Base-by-base conservation (phyloP, 352 stramenopile species). In the Globisporangium splendens region DNA sequence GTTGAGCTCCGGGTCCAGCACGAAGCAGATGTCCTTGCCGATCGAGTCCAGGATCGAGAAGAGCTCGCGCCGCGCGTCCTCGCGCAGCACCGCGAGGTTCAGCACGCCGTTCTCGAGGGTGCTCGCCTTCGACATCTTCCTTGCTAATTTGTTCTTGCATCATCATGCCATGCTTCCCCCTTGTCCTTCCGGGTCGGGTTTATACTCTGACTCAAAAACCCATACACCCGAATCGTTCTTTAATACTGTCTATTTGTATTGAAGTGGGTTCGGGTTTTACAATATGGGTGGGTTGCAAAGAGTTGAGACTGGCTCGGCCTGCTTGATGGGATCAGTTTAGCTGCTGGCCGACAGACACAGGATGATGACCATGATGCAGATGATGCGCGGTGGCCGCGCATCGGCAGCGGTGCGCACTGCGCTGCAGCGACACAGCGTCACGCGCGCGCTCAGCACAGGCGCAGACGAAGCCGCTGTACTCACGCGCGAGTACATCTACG, bases 11-110 rank as follows among this genome's bases (percentile, higher is more conserved):
- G 83, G 79, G 62, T 96, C 87, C 54, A 96, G 61, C 60, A 96
- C 83, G 60, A 96, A 82, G 68, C 78, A 90, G 49, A 95, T 88
- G 61, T 96, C 89, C 67, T 92, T 94, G 50, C 86, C 87, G 53
- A 89, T 86, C 4, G 68, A 82, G 66, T 93, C 84, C 51, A 95
- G 66, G 61, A 96, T 91, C 22, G 77, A 85, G 62, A 91, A 92
- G 42, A 95, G 73, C 68, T 93, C 84, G 48, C 83, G 83, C 28
- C 83, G 81, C 46, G 83, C 86, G 64, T 95, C 83, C 66, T 93
- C 83, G 52, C 85, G 86, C 61, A 96, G 75, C 53, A 95, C 85
- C 51, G 81, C 79, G 39, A 95, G 69, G 76, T 95, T 95, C 50
- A 95, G 65, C 58, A 92, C 81, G 48, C 81, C 86, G 55, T 89